phyloP scores from a whole-genome alignment of 768 basidiomycete species.

The Russula olivacea region DNA sequence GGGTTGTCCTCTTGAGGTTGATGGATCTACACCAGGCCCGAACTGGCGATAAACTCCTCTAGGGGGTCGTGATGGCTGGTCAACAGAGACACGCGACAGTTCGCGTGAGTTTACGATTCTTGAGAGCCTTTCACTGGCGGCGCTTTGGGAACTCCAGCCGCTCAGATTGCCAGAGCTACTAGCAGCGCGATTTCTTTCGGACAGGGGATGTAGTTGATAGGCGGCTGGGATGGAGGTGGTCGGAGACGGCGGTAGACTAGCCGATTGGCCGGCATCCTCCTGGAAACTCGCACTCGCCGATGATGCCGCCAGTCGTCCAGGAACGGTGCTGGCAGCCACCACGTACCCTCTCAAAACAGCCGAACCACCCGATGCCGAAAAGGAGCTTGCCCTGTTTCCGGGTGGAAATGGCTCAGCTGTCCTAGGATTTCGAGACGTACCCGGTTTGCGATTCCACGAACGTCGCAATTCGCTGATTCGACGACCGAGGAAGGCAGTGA shows the following conservation, averaged over 20 bases:
- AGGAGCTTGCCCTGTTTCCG: no score
- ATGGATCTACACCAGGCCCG: not conserved
- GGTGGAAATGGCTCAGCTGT: not conserved
- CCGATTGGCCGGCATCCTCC: not conserved
- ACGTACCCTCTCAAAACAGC: not conserved
- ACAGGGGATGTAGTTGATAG: not conserved
- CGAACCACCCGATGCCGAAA: not conserved
- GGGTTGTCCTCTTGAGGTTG: not conserved
- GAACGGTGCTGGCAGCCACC: not conserved
- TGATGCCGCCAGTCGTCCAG: not conserved
- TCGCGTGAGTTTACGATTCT: constrained; percentile 3
- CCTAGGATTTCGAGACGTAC: not conserved
- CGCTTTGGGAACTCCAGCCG: constrained; percentile 3
- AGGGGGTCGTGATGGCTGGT: not conserved
- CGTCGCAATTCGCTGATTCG: not conserved
- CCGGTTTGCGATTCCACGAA: not conserved
- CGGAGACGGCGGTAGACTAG: not conserved
- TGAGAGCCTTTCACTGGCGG: constrained; percentile 6
- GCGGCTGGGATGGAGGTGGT: not conserved
- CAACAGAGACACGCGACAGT: not conserved
- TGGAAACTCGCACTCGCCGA: constrained; percentile 1
- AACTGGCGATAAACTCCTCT: constrained; percentile 7
- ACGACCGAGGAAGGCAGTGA: constrained; percentile 1
- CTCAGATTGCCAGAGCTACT: not conserved
- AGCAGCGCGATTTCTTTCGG: not conserved